Evolutionary conservation across 2,329 filamentous ascomycete species (phyloP).

Genomic region (Gnomoniopsis sp.): DNA sequence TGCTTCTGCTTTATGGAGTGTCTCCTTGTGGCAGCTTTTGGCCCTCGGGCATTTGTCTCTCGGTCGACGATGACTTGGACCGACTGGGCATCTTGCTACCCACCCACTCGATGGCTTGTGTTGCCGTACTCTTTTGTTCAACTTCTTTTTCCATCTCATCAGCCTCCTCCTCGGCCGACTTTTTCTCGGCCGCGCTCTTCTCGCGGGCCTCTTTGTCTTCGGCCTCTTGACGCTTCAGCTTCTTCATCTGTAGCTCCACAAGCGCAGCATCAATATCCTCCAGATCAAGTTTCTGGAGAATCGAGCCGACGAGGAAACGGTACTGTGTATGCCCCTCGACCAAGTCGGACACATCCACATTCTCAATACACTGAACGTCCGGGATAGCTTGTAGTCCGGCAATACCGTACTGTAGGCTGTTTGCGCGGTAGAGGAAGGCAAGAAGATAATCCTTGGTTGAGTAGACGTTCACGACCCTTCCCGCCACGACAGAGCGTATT

Average conservation of each 20-base stretch:
- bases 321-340: constrained; percentile 40
- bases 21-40: constrained; percentile 3
- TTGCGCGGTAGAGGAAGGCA: constrained; percentile 81
- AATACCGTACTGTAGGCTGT: constrained; percentile 76
- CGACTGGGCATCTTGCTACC: constrained; percentile 8
- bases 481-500: constrained; percentile 74
- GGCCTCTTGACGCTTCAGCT: constrained; percentile 15
- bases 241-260: constrained; percentile 16
- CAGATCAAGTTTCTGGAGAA: constrained; percentile 30
- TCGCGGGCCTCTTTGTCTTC: constrained; percentile 14
- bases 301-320: constrained; percentile 43
- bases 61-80: constrained; percentile 2
- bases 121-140: constrained; percentile 1
- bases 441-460: constrained; percentile 85
- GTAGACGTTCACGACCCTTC: constrained; percentile 82
- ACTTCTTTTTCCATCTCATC: constrained; percentile 16
- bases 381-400: constrained; percentile 76
- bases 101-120: constrained; percentile 6
- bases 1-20: background rate
- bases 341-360: constrained; percentile 49
- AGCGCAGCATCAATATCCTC: constrained; percentile 13
- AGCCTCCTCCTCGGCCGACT: constrained; percentile 13
- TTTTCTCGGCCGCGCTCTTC: constrained; percentile 10
- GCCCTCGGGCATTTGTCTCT: background rate
- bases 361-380: constrained; percentile 63